Percentiles rank a stretch among this genome's conserved stretches.
phyloP scores from a whole-genome alignment of 495 filamentous ascomycete genomes.

The Penicillium alfredii region DNA sequence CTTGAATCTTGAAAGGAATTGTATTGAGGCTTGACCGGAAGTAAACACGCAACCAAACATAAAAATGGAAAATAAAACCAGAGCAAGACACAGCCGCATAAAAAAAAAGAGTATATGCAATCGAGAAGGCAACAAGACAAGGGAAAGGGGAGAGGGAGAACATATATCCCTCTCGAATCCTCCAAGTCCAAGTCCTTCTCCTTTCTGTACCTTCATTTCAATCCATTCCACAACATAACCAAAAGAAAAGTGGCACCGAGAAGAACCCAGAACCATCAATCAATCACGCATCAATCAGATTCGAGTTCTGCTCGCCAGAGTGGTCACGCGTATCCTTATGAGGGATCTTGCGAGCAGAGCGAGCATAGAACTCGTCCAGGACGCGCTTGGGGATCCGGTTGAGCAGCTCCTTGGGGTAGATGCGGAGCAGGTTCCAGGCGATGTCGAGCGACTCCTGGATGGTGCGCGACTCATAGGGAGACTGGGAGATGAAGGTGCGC shows the following conservation, averaged over 20 bases:
- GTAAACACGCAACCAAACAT: conserved; percentile 1
- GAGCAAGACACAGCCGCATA: conserved; percentile 10
- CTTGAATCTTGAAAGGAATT: too few relatives aligned
- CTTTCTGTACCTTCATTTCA: too few relatives aligned
- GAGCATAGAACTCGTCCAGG: conserved; percentile 85
- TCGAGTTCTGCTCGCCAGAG: conserved; percentile 49
- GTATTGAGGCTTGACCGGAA: too few relatives aligned
- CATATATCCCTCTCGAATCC: too few relatives aligned
- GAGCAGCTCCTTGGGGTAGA: conserved; percentile 94
- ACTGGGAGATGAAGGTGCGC: conserved; percentile 84
- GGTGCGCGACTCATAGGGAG: conserved; percentile 80
- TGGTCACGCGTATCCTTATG: conserved; percentile 71
- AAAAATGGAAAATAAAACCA: conserved; percentile 1
- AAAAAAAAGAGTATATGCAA: conserved; percentile 18
- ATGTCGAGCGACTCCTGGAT: conserved; percentile 92
- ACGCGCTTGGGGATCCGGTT: conserved; percentile 95
- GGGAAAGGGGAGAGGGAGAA: too few relatives aligned
- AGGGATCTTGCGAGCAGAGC: conserved; percentile 50
- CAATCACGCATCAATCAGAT: conserved; percentile 55
- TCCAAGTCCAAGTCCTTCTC: too few relatives aligned
- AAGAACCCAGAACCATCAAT: neutral
- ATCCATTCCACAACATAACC: too few relatives aligned
- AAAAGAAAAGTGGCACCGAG: too few relatives aligned
- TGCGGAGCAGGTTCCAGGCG: conserved; percentile 91
- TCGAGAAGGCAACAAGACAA: neutral